Evolutionary conservation across 169 alveolate genomes (phyloP).

Genomic region (Cytauxzoon felis): DNA sequence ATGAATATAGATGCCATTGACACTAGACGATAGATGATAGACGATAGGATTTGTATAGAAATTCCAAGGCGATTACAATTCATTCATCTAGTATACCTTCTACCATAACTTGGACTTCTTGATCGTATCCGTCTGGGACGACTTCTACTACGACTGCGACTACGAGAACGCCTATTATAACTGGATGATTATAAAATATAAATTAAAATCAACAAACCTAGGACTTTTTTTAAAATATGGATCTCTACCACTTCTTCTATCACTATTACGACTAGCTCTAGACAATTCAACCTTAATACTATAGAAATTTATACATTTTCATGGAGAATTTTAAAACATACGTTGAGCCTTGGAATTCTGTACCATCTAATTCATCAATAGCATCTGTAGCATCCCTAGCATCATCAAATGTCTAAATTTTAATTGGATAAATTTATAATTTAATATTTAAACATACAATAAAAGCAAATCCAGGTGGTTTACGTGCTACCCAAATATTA

Average conservation of each 20-base stretch:
- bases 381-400: conserved; percentile 59
- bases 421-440: background rate
- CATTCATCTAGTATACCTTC: conserved; percentile 1
- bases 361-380: conserved; percentile 51
- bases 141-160: conserved; percentile 39
- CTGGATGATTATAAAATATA: background rate
- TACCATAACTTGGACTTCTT: conserved; percentile 55
- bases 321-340: background rate
- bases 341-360: conserved; percentile 50
- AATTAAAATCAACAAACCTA: background rate
- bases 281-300: conserved; percentile 49
- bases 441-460: conserved; percentile 20
- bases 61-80: background rate
- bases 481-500: conserved; percentile 60
- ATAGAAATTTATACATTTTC: background rate
- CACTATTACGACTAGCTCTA: conserved; percentile 33
- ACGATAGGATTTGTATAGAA: no score
- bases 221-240: conserved; percentile 31
- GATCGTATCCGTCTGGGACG: conserved; percentile 28
- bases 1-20: no score
- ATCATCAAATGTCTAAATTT: conserved; percentile 52
- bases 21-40: background rate
- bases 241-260: conserved; percentile 45
- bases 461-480: conserved; percentile 65
- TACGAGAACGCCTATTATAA: conserved; percentile 21